Conservation (phyloP, 2,329 filamentous ascomycete genomes). For the Paraphoma sp. region DNA sequence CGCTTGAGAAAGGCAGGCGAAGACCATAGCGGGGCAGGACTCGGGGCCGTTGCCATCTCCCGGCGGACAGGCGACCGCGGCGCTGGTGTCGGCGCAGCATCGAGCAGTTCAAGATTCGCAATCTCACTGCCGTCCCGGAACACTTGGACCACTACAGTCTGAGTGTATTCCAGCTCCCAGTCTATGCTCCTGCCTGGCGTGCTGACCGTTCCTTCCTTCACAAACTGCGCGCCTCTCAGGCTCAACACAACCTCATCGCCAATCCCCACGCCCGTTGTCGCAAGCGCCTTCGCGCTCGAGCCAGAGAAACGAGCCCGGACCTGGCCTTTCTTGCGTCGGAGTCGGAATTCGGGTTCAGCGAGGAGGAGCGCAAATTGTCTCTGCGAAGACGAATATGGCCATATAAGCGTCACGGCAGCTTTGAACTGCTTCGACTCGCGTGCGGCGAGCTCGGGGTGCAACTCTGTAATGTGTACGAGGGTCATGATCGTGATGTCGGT, state of each 20-base stretch:
- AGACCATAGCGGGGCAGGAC: slow-evolving; percentile 59
- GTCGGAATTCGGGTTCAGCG: slow-evolving; percentile 82
- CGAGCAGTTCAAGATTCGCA: slow-evolving; percentile 62
- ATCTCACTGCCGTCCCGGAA: slow-evolving; percentile 56
- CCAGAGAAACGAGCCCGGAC: slow-evolving; percentile 79
- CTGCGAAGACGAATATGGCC: slow-evolving; percentile 86
- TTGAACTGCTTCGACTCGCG: slow-evolving; percentile 56
- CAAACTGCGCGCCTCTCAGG: slow-evolving; percentile 73
- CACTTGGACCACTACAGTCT: slow-evolving; percentile 46
- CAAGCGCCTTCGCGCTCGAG: slow-evolving; percentile 72
- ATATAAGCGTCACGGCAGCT: slow-evolving; percentile 82
- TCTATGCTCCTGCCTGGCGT: slow-evolving; percentile 64
- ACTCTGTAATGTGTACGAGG: slow-evolving; percentile 37
- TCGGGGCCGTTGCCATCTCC: slow-evolving; percentile 8
- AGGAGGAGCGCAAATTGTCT: slow-evolving; percentile 79
- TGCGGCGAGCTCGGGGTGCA: slow-evolving; percentile 37
- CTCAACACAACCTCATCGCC: slow-evolving; percentile 77
- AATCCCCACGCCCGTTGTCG: slow-evolving; percentile 72
- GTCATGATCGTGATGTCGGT: slow-evolving; percentile 37
- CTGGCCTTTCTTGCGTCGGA: slow-evolving; percentile 79
- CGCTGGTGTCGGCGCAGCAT: slow-evolving; percentile 37
- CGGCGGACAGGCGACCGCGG: slow-evolving; percentile 30
- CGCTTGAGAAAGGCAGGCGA: slow-evolving; percentile 81
- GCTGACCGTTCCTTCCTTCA: slow-evolving; percentile 59
- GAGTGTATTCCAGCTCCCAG: slow-evolving; percentile 62